Evolutionary conservation across 2,329 filamentous ascomycete genomes (phyloP).

Genomic region (Chalara sp.): DNA sequence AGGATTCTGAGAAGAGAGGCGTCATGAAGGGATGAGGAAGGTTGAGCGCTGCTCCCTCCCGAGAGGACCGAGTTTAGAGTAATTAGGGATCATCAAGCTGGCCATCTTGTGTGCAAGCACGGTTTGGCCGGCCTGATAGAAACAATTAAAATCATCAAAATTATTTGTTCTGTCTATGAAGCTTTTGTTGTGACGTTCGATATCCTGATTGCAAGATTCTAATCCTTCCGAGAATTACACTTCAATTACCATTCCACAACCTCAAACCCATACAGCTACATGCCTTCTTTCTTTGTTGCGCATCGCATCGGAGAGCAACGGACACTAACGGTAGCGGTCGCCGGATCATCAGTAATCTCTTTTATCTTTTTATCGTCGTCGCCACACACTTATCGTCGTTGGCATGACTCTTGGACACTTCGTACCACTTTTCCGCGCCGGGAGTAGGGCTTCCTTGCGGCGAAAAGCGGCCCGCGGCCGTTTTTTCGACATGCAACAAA

Average conservation of each 20-base stretch:
- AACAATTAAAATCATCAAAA: too few relatives aligned
- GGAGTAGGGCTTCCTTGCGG: too few relatives aligned
- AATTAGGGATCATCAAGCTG: not conserved
- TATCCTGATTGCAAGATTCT: not conserved
- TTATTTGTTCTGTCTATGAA: not conserved
- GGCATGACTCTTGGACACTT: too few relatives aligned
- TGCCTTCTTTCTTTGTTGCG: not conserved
- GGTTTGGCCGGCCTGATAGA: not conserved
- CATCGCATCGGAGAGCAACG: not conserved
- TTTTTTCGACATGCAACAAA: too few relatives aligned
- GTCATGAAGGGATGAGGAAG: not conserved
- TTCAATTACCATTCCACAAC: too few relatives aligned
- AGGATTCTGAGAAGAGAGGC: constrained; percentile 3
- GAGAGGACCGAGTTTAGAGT: not conserved
- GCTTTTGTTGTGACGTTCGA: not conserved
- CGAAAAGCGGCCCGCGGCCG: too few relatives aligned
- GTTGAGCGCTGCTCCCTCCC: not conserved
- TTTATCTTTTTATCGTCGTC: too few relatives aligned
- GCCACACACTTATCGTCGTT: too few relatives aligned
- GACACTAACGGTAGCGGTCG: not conserved
- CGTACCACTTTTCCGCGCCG: too few relatives aligned
- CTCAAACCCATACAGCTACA: too few relatives aligned
- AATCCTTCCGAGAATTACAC: not conserved
- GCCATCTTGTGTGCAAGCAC: too few relatives aligned
- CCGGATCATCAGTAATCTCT: too few relatives aligned